Base-by-base conservation (phyloP, 768 basidiomycete species). In the Crepidotus variabilis region DNA sequence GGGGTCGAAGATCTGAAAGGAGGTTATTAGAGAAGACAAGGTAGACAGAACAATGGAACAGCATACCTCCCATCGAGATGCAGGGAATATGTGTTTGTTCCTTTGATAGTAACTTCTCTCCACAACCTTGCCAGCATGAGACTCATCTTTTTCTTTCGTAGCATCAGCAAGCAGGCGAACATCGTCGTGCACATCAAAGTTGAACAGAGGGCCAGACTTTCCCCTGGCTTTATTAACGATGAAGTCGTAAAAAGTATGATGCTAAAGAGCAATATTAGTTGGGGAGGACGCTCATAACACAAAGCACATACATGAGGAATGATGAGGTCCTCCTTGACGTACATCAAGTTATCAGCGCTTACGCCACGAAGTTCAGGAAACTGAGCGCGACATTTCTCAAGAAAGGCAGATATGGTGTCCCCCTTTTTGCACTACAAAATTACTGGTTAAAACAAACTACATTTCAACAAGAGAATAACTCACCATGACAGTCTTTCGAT, bases 131-230 rank as follows among this genome's bases (percentile, higher is more conserved):
- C 97, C 97, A 0, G 97, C 97, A 67, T 99, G 97, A 16, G 92
- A 94, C 71, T 99, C 97, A 63, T 99, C 94, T 72, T 98, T 98
- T 73, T 99, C 97, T 62, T 88, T 84, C 1, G 94, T 93, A 2
- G 96, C 97, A 66, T 99, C 97, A 21, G 92, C 88, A 20, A 98
- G 78, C 60, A 99, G 71, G 16, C 97, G 90, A 3, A 99, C 92
- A 68, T 99, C 97, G 67, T 99, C 97, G 69, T 99, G 97, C 6
- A 98, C 97, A 71, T 99, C 97, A 66, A 99, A 99, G 71, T 90
- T 97, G 76, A 99, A 99, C 54, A 99, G 73, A 5, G 97, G 97
- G 0, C 97, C 97, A 0, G 94, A 97, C 72, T 99, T 99, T 23
- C 97, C 97, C 21, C 97, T 86, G 7, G 95, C 94, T 73, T 97